phyloP scores from a whole-genome alignment of 345 rosid species.

The Cardamine occulta region DNA sequence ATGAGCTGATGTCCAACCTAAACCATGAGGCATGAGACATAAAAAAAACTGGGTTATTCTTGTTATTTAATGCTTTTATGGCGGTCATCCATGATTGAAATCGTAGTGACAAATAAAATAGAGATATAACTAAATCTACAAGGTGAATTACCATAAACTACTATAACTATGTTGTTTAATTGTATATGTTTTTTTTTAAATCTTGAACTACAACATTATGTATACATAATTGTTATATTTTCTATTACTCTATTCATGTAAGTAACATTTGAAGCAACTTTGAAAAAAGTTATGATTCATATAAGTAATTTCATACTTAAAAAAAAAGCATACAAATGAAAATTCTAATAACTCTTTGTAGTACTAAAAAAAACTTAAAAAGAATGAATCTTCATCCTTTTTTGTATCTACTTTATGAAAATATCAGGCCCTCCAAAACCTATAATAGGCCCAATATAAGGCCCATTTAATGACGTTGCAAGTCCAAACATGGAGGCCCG shows the following conservation, averaged over 20 bases:
- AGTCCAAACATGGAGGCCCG: neutral
- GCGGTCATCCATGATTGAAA: neutral
- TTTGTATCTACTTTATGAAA: neutral
- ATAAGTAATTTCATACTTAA: neutral
- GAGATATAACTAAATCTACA: neutral
- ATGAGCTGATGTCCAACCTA: neutral
- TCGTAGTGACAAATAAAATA: neutral
- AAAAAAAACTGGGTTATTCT: neutral
- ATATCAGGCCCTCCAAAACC: neutral
- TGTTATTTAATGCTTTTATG: neutral
- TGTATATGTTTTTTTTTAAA: no score
- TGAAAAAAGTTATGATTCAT: neutral
- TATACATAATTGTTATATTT: neutral
- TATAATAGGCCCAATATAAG: neutral
- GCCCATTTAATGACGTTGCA: neutral
- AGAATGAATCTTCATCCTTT: neutral
- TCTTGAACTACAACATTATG: neutral
- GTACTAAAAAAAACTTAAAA: neutral
- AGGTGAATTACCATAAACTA: neutral
- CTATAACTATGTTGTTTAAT: neutral
- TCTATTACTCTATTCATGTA: neutral
- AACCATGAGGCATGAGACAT: neutral
- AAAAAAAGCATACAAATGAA: neutral
- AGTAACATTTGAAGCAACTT: neutral
- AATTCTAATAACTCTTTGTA: no score